These are phyloP conservation scores for Mycena haematopus DNA, from an alignment of 768 basidiomycete genomes.

Conservation along the genomic window DNA sequence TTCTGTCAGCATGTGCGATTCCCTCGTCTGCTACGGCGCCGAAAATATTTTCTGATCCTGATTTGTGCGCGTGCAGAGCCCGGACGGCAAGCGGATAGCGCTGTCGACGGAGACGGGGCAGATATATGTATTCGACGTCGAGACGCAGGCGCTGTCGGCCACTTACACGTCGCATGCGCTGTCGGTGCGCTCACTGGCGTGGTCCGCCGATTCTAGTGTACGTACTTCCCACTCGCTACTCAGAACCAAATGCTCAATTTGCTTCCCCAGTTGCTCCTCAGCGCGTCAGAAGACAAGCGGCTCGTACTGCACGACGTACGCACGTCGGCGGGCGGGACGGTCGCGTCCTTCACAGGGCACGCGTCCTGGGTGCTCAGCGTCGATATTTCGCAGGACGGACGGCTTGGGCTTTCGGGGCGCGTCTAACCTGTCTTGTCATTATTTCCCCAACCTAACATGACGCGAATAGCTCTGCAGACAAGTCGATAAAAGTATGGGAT, in stretches of 20 bases:
- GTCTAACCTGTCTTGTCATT: slow-evolving; percentile 26
- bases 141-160: slow-evolving; percentile 64
- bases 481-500: slow-evolving; percentile 89
- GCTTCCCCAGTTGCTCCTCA: slow-evolving; percentile 71
- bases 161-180: slow-evolving; percentile 91
- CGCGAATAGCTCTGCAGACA: slow-evolving; percentile 74
- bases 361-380: slow-evolving; percentile 89
- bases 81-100: slow-evolving; percentile 84
- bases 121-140: slow-evolving; percentile 84
- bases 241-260: neutral
- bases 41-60: neutral
- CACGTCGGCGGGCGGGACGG: slow-evolving; percentile 61
- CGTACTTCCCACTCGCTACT: slow-evolving; percentile 36
- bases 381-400: slow-evolving; percentile 83
- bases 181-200: slow-evolving; percentile 84
- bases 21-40: neutral
- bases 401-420: slow-evolving; percentile 82
- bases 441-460: neutral
- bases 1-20: slow-evolving; percentile 68
- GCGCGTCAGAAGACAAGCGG: slow-evolving; percentile 92
- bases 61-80: slow-evolving; percentile 64
- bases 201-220: slow-evolving; percentile 91
- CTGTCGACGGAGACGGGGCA: slow-evolving; percentile 88
- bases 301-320: slow-evolving; percentile 92
- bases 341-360: slow-evolving; percentile 87